Conservation (phyloP, 2,329 filamentous ascomycete species). For the Sporothrix pseudoabietina region DNA sequence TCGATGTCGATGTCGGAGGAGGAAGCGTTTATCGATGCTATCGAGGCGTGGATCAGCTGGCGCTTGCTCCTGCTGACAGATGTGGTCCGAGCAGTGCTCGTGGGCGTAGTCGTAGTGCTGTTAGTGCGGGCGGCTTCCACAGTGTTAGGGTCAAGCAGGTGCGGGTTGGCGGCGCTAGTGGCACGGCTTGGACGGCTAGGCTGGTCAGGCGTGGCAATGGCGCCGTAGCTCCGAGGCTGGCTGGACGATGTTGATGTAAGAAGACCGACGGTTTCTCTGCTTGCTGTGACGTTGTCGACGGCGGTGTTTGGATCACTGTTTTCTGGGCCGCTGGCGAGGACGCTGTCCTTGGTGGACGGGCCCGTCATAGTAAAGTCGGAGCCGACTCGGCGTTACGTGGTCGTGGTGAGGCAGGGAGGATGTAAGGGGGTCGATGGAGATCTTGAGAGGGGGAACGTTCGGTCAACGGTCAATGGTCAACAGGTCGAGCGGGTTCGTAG, state of each 20-base stretch:
- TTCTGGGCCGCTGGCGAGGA: not conserved
- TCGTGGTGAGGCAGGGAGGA: no score
- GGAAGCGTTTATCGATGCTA: not conserved
- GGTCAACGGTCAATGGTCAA: not conserved
- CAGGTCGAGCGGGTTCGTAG: not conserved
- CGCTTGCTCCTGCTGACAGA: constrained; percentile 20
- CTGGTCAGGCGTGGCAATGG: constrained; percentile 25
- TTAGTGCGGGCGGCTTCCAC: constrained; percentile 15
- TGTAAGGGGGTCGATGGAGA: not conserved
- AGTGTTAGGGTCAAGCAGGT: constrained; percentile 21
- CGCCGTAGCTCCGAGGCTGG: constrained; percentile 33
- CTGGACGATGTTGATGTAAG: not conserved
- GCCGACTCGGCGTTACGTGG: constrained; percentile 20
- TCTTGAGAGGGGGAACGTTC: not conserved
- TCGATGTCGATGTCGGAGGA: constrained; percentile 19
- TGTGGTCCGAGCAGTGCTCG: constrained; percentile 10
- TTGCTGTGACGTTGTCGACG: not conserved
- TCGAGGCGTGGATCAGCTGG: not conserved
- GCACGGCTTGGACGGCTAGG: constrained; percentile 7
- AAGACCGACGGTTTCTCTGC: not conserved
- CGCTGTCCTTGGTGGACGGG: not conserved
- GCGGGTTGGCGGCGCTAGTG: constrained; percentile 28
- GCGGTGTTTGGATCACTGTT: not conserved
- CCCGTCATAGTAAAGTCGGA: constrained; percentile 24
- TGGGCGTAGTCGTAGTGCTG: not conserved